A percentile compares a stretch with the other conserved stretches of the same genome.
Conservation (phyloP, 352 stramenopile species). For the Pythium biforme region DNA sequence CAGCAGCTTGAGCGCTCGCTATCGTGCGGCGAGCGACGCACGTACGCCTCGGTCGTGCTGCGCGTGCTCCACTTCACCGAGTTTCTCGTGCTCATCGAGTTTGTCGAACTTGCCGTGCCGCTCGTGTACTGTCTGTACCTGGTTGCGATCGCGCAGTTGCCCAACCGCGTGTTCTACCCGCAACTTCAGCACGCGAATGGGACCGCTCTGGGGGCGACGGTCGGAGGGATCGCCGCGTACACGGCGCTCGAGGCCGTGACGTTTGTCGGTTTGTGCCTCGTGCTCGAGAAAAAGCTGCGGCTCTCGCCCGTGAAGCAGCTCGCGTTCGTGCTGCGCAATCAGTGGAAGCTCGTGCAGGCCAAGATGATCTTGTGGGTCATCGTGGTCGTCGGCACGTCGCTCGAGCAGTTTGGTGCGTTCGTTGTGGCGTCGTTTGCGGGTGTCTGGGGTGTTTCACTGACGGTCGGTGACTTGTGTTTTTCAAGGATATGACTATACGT, state of each 20-base stretch:
- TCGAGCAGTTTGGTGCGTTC: constrained; percentile 19
- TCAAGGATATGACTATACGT: constrained; percentile 19
- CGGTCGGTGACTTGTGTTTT: background rate
- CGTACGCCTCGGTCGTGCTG: background rate
- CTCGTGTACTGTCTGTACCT: constrained; percentile 28
- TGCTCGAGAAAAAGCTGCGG: constrained; percentile 30
- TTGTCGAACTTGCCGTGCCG: constrained; percentile 20
- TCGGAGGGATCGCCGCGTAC: constrained; percentile 26
- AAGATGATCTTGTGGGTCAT: constrained; percentile 26
- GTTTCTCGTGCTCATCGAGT: constrained; percentile 27
- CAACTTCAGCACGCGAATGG: background rate
- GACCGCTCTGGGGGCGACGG: background rate
- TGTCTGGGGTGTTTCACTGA: background rate
- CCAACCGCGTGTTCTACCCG: constrained; percentile 31
- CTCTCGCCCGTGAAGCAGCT: constrained; percentile 31
- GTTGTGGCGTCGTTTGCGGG: background rate
- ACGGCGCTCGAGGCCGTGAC: constrained; percentile 32
- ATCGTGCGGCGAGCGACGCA: background rate
- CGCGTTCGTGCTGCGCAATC: constrained; percentile 37
- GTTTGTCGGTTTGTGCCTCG: constrained; percentile 23
- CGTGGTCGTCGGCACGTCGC: constrained; percentile 3
- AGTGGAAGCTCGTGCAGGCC: constrained; percentile 29
- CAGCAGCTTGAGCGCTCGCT: background rate
- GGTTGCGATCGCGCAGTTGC: constrained; percentile 16
- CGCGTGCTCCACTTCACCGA: constrained; percentile 10